Conservation (phyloP, 305 asterid species). For the Fraxinus latifolia region DNA sequence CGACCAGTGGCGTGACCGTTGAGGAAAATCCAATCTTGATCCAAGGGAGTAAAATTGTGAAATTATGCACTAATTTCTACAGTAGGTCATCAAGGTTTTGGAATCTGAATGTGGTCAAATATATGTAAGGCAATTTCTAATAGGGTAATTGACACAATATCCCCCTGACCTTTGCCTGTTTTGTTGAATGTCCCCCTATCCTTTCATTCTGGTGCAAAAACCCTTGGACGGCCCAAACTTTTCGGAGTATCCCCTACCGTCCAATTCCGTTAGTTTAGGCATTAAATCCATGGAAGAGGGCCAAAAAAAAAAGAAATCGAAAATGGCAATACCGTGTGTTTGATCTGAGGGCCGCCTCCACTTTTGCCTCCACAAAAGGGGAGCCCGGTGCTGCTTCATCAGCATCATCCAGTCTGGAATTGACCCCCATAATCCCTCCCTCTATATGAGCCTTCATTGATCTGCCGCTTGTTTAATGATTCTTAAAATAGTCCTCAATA, state of each 20-base stretch:
- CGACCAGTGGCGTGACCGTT: background rate
- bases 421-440: background rate
- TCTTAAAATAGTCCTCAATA: background rate
- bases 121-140: background rate
- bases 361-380: background rate
- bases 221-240: no score
- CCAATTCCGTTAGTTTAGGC: background rate
- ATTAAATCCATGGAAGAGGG: background rate
- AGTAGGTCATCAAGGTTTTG: background rate
- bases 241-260: background rate
- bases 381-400: background rate
- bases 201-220: no score
- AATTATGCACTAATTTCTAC: background rate
- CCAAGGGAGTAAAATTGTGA: background rate
- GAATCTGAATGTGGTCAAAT: background rate
- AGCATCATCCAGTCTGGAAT: background rate
- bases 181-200: background rate
- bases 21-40: background rate
- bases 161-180: background rate
- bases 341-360: background rate
- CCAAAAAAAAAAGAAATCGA: background rate
- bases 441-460: background rate
- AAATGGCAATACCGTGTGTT: background rate
- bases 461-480: background rate
- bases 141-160: background rate